phyloP scores from a whole-genome alignment of 106 monocot species.

The Dactylorhiza incarnata region DNA sequence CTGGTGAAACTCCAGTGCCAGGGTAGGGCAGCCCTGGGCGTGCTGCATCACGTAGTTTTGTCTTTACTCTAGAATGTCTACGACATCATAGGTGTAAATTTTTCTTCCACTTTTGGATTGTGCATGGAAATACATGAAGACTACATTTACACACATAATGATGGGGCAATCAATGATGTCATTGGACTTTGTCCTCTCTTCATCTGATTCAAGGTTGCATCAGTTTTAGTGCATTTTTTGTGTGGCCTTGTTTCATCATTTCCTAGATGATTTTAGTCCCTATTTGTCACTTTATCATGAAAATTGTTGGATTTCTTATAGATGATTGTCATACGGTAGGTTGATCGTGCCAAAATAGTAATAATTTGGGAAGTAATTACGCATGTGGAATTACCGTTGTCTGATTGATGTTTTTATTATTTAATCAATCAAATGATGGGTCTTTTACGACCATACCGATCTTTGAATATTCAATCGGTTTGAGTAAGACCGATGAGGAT shows the following conservation, averaged over 20 bases:
- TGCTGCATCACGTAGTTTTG: too few relatives aligned
- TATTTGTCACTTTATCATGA: neutral
- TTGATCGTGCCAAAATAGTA: neutral
- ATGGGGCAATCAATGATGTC: neutral
- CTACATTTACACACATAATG: neutral
- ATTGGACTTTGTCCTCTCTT: neutral
- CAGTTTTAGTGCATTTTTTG: neutral
- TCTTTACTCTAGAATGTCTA: neutral
- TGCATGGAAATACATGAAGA: neutral
- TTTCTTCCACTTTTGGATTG: neutral
- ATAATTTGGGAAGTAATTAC: too few relatives aligned
- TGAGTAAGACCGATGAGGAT: too few relatives aligned
- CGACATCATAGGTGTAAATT: neutral
- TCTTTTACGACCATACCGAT: too few relatives aligned
- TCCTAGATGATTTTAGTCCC: neutral
- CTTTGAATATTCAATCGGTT: too few relatives aligned
- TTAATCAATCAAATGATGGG: too few relatives aligned
- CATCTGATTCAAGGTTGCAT: neutral
- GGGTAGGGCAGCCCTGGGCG: too few relatives aligned
- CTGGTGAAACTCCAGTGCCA: too few relatives aligned
- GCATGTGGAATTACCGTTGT: too few relatives aligned
- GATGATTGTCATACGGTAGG: neutral
- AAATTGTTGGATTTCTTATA: neutral
- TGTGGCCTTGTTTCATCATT: neutral
- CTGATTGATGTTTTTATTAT: too few relatives aligned